Evolutionary conservation across 2,329 filamentous ascomycete species (phyloP).

Genomic region (Myriosclerotinia scirpicola): DNA sequence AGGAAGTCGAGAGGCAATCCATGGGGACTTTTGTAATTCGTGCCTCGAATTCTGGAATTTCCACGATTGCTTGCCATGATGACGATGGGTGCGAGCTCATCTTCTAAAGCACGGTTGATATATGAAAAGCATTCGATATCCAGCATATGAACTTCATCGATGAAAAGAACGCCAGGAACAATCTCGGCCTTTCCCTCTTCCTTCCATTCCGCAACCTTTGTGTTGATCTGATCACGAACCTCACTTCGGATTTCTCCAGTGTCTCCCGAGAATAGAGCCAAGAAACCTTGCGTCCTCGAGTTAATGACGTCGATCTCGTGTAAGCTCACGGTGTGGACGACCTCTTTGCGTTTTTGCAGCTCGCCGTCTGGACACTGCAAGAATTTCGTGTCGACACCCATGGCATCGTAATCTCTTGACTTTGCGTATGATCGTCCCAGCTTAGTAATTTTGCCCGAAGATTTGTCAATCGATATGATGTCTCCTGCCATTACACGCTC

Average conservation of each 20-base stretch:
- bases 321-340: slow-evolving; percentile 92
- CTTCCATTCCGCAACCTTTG: slow-evolving; percentile 98
- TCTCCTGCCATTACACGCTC: slow-evolving; percentile 98
- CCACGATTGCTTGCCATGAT: slow-evolving; percentile 99
- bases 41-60: slow-evolving; percentile 86
- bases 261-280: slow-evolving; percentile 95
- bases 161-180: slow-evolving; percentile 94
- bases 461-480: slow-evolving; percentile 98
- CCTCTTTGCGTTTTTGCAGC: slow-evolving; percentile 94
- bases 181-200: slow-evolving; percentile 99
- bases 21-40: slow-evolving; percentile 89
- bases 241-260: slow-evolving; percentile 97
- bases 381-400: slow-evolving; percentile 98
- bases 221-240: slow-evolving; percentile 98
- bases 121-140: slow-evolving; percentile 99
- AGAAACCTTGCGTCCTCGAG: slow-evolving; percentile 95
- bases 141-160: slow-evolving; percentile 99
- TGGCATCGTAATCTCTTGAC: slow-evolving; percentile 96
- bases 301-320: slow-evolving; percentile 99
- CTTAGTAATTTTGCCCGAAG: slow-evolving; percentile 96
- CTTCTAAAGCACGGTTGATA: slow-evolving; percentile 94
- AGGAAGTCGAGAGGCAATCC: slow-evolving; percentile 94
- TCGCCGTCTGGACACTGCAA: slow-evolving; percentile 97
- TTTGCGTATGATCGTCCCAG: slow-evolving; percentile 91
- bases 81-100: slow-evolving; percentile 91